These are phyloP conservation scores for Coniochaeta prunicola DNA, from an alignment of 2,329 filamentous ascomycete species.

Conservation along the genomic window DNA sequence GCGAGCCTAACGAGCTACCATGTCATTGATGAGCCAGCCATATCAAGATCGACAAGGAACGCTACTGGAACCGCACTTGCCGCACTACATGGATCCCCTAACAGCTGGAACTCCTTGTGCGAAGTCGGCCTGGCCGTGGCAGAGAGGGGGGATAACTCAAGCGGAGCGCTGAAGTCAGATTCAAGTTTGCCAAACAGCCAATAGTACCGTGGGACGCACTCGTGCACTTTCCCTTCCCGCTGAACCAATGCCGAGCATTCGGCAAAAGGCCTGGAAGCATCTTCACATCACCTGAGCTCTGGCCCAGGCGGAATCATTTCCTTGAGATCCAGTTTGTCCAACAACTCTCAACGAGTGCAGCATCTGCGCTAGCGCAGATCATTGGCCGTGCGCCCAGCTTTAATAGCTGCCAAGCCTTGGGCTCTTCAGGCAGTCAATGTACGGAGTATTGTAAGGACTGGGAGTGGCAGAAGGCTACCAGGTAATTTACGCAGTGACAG, in stretches of 20 bases:
- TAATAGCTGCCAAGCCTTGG: neutral
- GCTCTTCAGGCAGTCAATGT: too few relatives aligned
- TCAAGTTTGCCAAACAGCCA: neutral
- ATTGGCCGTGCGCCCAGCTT: neutral
- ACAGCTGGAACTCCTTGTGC: neutral
- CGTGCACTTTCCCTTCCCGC: neutral
- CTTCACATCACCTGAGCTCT: constrained; percentile 1
- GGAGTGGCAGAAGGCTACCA: too few relatives aligned
- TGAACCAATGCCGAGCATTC: neutral
- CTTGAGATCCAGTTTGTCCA: neutral
- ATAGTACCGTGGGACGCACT: neutral
- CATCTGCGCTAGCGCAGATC: neutral
- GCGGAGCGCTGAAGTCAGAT: neutral
- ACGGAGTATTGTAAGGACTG: too few relatives aligned
- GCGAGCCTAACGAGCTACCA: neutral
- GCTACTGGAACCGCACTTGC: too few relatives aligned
- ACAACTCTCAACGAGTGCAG: neutral
- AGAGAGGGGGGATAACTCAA: neutral
- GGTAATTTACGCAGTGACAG: too few relatives aligned
- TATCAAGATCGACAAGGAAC: neutral
- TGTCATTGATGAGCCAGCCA: neutral
- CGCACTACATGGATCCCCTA: neutral
- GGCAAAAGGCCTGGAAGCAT: neutral
- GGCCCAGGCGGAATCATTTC: neutral
- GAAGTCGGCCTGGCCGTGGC: neutral